phyloP scores from a whole-genome alignment of 768 basidiomycete genomes.

The Pleurotus giganteus region DNA sequence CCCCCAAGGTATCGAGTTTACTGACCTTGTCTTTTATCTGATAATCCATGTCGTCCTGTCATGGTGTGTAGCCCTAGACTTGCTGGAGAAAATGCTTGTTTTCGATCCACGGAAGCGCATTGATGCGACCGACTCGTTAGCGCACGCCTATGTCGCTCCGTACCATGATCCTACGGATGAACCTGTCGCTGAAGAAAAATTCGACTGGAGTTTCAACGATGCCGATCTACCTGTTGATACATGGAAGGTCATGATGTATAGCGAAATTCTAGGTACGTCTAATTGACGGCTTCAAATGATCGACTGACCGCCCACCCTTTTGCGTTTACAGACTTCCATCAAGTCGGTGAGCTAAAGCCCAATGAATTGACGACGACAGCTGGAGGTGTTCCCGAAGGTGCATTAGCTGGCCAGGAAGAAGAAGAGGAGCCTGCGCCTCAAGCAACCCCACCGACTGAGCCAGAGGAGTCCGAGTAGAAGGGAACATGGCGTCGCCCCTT shows the following conservation, averaged over 20 bases:
- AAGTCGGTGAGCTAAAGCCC: conserved; percentile 42
- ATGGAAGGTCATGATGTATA: conserved; percentile 99
- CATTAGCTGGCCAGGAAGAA: conserved; percentile 64
- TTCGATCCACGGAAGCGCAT: conserved; percentile 98
- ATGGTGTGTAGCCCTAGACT: conserved; percentile 69
- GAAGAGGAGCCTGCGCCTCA: neutral
- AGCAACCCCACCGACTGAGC: neutral
- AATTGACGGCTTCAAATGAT: neutral
- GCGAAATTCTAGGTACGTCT: conserved; percentile 86
- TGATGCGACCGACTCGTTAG: conserved; percentile 86
- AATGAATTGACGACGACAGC: conserved; percentile 41
- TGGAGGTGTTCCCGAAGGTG: conserved; percentile 59
- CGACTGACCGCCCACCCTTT: neutral
- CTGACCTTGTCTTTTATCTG: conserved; percentile 6
- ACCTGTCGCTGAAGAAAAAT: conserved; percentile 88
- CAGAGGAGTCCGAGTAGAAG: neutral
- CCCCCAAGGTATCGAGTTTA: too few relatives aligned
- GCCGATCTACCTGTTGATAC: conserved; percentile 98
- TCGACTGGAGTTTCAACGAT: conserved; percentile 99
- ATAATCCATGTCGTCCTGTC: neutral
- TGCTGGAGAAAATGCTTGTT: conserved; percentile 98
- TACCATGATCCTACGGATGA: conserved; percentile 99
- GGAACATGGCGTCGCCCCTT: neutral
- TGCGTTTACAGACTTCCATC: conserved; percentile 66
- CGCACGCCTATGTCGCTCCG: conserved; percentile 91